These are phyloP conservation scores for Lichtheimia corymbifera DNA, from an alignment of 371 early-diverging fungal species.

Conservation along the genomic window DNA sequence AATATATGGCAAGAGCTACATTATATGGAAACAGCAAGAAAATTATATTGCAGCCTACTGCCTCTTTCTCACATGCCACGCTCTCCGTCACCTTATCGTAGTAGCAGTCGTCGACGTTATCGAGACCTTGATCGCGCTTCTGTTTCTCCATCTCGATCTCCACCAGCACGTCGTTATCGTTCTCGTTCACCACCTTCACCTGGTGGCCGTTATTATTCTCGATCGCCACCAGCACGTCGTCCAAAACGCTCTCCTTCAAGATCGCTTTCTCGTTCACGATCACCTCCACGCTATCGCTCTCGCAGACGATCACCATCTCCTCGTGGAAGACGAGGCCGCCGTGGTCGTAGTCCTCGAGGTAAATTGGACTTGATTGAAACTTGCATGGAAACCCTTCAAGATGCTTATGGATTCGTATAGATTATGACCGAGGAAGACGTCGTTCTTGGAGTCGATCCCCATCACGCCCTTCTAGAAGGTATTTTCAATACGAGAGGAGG, in stretches of 20 bases:
- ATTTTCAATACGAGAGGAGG: not conserved
- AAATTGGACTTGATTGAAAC: not conserved
- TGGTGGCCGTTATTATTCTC: constrained; percentile 7
- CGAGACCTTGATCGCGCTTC: constrained; percentile 36
- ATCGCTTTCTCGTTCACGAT: constrained; percentile 4
- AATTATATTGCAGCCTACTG: not conserved
- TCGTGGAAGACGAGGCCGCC: constrained; percentile 4
- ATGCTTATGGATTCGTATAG: constrained; percentile 2
- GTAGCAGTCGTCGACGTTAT: constrained; percentile 32
- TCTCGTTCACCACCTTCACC: constrained; percentile 13
- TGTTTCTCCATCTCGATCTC: constrained; percentile 7
- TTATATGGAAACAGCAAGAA: too few species aligned
- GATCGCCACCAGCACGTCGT: constrained; percentile 17
- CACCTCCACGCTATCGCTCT: constrained; percentile 9
- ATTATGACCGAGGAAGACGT: constrained; percentile 10
- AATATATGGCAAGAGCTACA: too few species aligned
- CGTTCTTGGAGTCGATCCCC: constrained; percentile 13
- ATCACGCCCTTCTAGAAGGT: constrained; percentile 5
- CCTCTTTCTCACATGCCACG: constrained; percentile 29
- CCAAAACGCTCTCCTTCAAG: constrained; percentile 10
- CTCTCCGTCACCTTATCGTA: constrained; percentile 39
- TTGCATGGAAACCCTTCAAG: not conserved
- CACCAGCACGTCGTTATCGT: constrained; percentile 8
- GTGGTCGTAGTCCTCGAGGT: constrained; percentile 3
- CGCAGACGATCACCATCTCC: constrained; percentile 4